A percentile compares a stretch with the other conserved stretches of the same genome.
phyloP scores from a whole-genome alignment of 495 filamentous ascomycete genomes.

The Eremomyces bilateralis region DNA sequence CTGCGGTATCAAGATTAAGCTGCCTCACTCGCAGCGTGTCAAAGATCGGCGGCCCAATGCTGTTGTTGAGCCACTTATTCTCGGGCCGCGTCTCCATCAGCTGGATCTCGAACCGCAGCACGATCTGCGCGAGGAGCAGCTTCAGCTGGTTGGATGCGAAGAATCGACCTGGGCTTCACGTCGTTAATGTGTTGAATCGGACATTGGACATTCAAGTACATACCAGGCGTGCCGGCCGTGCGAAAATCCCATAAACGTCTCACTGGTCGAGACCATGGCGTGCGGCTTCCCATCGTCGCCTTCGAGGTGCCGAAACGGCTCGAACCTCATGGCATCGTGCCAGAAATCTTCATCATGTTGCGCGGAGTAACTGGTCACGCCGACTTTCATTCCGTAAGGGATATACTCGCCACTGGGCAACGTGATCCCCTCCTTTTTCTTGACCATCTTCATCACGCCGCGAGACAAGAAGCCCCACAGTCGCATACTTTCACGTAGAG shows the following conservation, averaged over 20 bases:
- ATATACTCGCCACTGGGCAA: not conserved
- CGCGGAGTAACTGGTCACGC: not conserved
- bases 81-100: conserved; percentile 1
- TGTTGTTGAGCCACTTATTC: conserved; percentile 3
- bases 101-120: conserved; percentile 7
- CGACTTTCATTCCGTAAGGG: not conserved
- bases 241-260: conserved; percentile 6
- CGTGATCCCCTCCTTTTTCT: conserved; percentile 3
- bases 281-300: not conserved
- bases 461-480: not conserved
- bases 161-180: conserved; percentile 6
- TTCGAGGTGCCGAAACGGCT: conserved; percentile 21
- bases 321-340: conserved; percentile 10
- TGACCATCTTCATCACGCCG: not conserved
- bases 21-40: not conserved
- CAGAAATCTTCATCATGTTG: not conserved
- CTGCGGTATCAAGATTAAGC: no score
- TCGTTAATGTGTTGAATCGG: not conserved
- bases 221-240: conserved; percentile 8
- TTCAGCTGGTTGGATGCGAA: conserved; percentile 7
- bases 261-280: conserved; percentile 2
- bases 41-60: not conserved
- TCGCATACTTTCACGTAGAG: conserved; percentile 4
- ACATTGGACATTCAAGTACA: not conserved
- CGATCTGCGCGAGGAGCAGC: conserved; percentile 6